Evolutionary conservation across 1,284 basidiomycete species (phyloP).

Genomic region (Spongispora temasekensis): DNA sequence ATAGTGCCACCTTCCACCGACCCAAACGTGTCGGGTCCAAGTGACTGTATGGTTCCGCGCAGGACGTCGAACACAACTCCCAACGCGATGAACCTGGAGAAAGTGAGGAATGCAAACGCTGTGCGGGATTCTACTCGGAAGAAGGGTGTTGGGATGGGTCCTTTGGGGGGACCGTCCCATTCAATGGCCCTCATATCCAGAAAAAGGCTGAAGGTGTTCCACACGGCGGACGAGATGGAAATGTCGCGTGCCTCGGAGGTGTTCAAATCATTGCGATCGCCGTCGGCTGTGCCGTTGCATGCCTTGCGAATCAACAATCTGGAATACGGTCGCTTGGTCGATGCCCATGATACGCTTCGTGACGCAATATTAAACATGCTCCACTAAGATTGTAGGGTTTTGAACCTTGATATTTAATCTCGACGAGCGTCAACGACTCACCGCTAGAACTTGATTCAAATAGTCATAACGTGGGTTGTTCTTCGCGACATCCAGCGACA

Average conservation of each 20-base stretch:
- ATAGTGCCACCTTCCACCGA: conserved; percentile 44
- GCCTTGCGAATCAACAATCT: conserved; percentile 12
- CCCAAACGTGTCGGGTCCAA: conserved; percentile 28
- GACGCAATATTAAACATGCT: conserved; percentile 26
- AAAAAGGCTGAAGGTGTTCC: no score
- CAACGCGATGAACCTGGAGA: conserved; percentile 12
- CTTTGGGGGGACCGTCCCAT: conserved; percentile 20
- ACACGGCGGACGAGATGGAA: conserved; percentile 19
- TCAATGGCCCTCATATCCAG: conserved; percentile 29
- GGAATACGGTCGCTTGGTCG: conserved; percentile 18
- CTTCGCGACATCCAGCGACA: conserved; percentile 23
- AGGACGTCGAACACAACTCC: conserved; percentile 9
- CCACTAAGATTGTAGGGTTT: conserved; percentile 14
- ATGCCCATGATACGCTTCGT: conserved; percentile 27
- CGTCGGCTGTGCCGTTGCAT: neutral
- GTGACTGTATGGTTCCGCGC: neutral
- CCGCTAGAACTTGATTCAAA: conserved; percentile 28
- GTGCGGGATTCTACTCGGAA: conserved; percentile 19
- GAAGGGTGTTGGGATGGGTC: conserved; percentile 12
- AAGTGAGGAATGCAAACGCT: conserved; percentile 22
- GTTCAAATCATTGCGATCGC: no score
- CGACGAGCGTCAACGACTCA: conserved; percentile 10
- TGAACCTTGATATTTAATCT: neutral
- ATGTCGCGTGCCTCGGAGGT: no score
- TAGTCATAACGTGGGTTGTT: conserved; percentile 8